phyloP scores from a whole-genome alignment of 1,284 basidiomycete genomes.

The Ceratobasidium sp. region DNA sequence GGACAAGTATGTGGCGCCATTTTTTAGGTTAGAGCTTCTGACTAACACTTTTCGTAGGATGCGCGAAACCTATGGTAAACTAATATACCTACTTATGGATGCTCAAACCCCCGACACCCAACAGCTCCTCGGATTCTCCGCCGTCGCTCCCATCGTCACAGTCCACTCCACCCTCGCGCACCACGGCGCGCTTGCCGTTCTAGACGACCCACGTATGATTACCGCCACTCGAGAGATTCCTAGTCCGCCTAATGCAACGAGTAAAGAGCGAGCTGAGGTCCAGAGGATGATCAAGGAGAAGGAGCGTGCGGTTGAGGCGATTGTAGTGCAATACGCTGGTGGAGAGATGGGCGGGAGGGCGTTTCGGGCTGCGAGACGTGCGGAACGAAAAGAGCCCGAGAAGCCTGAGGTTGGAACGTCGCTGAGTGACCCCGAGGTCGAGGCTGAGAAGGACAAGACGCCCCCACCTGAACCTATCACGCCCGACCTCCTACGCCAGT shows the following conservation, averaged over 20 bases:
- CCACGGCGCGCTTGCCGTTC: slow-evolving; percentile 71
- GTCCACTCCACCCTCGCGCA: slow-evolving; percentile 76
- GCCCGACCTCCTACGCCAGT: slow-evolving; percentile 64
- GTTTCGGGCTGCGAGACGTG: not conserved
- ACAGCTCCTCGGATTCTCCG: slow-evolving; percentile 79
- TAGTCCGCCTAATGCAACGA: slow-evolving; percentile 62
- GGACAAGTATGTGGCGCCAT: slow-evolving; percentile 2
- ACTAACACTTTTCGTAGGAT: slow-evolving; percentile 77
- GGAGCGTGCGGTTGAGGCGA: slow-evolving; percentile 80
- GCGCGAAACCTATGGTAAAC: slow-evolving; percentile 86
- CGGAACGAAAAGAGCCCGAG: not conserved
- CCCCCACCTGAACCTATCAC: slow-evolving; percentile 32
- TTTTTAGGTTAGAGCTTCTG: not conserved
- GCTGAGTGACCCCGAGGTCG: slow-evolving; percentile 63
- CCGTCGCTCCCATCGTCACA: slow-evolving; percentile 78
- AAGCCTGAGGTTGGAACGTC: not conserved
- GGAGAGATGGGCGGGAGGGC: not conserved
- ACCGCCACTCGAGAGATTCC: slow-evolving; percentile 81
- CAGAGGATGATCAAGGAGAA: slow-evolving; percentile 85
- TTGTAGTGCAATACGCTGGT: slow-evolving; percentile 72
- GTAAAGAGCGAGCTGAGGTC: slow-evolving; percentile 75
- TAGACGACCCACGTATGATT: slow-evolving; percentile 78
- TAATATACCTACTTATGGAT: slow-evolving; percentile 81
- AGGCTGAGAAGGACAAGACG: slow-evolving; percentile 67
- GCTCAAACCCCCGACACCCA: slow-evolving; percentile 81